phyloP scores from a whole-genome alignment of 1,284 basidiomycete genomes.

The Hortiboletus rubellus region DNA sequence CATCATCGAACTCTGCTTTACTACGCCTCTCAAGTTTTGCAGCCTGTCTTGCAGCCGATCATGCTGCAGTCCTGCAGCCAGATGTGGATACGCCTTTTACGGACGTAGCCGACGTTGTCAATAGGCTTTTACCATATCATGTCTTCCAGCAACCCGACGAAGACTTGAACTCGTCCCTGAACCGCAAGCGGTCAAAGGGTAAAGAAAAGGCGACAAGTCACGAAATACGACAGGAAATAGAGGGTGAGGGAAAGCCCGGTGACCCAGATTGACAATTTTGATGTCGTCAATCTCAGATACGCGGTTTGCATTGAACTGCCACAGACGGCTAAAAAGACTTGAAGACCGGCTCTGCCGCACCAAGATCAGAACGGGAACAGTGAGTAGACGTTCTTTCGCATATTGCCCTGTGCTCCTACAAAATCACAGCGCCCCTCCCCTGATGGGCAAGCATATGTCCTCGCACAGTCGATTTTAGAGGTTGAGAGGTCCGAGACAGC shows the following conservation, averaged over 20 bases:
- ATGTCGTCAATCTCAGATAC: constrained; percentile 46
- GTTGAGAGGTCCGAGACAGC: constrained; percentile 61
- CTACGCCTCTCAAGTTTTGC: constrained; percentile 47
- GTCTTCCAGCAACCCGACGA: constrained; percentile 70
- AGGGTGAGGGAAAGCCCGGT: constrained; percentile 37
- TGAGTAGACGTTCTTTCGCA: constrained; percentile 32
- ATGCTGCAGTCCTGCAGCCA: constrained; percentile 56
- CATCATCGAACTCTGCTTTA: constrained; percentile 17
- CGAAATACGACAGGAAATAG: constrained; percentile 52
- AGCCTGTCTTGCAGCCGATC: constrained; percentile 59
- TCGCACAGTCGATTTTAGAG: constrained; percentile 64
- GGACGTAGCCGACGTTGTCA: constrained; percentile 59
- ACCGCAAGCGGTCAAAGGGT: constrained; percentile 48
- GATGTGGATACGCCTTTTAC: constrained; percentile 67
- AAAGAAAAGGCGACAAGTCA: constrained; percentile 53
- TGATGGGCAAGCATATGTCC: constrained; percentile 58
- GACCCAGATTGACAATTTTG: background rate
- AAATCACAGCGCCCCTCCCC: constrained; percentile 53
- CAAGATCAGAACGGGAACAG: constrained; percentile 56
- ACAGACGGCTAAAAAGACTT: constrained; percentile 54
- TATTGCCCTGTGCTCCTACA: constrained; percentile 13
- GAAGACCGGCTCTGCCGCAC: constrained; percentile 57
- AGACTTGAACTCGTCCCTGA: constrained; percentile 46
- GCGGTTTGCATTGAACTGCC: constrained; percentile 64
- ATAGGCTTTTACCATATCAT: constrained; percentile 72